These are phyloP conservation scores for Dacryopinax primogenitus DNA, from an alignment of 768 basidiomycete species.

Conservation along the genomic window DNA sequence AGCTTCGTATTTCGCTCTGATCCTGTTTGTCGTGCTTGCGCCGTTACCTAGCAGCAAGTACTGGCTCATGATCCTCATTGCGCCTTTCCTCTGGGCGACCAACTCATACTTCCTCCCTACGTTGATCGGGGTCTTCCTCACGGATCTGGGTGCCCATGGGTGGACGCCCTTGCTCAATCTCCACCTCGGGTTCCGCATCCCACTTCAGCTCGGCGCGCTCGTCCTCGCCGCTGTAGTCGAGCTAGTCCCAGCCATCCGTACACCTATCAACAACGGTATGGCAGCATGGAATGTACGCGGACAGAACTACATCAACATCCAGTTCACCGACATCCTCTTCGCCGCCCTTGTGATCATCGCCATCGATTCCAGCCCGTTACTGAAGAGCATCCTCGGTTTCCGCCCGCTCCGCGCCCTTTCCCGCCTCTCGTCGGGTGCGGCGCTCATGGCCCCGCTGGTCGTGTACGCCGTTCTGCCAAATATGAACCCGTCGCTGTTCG, in stretches of 20 bases:
- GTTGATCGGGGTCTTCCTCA: constrained; percentile 4
- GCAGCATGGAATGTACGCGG: neutral
- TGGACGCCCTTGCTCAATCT: neutral
- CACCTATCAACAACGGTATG: neutral
- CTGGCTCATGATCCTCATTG: neutral
- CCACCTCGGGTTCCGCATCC: neutral
- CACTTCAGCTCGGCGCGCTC: neutral
- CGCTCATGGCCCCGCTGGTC: neutral
- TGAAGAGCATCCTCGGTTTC: neutral
- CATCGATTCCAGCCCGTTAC: neutral
- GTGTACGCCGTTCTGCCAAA: neutral
- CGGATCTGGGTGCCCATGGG: neutral
- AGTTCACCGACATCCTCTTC: constrained; percentile 9
- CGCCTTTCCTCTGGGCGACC: neutral
- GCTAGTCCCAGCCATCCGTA: neutral
- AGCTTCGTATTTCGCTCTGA: constrained; percentile 4
- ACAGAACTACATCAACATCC: neutral
- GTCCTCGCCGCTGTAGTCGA: neutral
- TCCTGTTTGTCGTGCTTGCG: neutral
- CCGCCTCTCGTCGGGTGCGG: neutral
- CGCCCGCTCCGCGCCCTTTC: neutral
- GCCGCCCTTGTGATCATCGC: neutral
- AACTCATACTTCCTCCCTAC: constrained; percentile 6
- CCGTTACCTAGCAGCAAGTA: neutral
- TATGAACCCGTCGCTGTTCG: neutral